Percentiles rank a stretch among this genome's conserved stretches.
phyloP scores from a whole-genome alignment of 1,284 basidiomycete genomes.

The Irpex rosettiformis region DNA sequence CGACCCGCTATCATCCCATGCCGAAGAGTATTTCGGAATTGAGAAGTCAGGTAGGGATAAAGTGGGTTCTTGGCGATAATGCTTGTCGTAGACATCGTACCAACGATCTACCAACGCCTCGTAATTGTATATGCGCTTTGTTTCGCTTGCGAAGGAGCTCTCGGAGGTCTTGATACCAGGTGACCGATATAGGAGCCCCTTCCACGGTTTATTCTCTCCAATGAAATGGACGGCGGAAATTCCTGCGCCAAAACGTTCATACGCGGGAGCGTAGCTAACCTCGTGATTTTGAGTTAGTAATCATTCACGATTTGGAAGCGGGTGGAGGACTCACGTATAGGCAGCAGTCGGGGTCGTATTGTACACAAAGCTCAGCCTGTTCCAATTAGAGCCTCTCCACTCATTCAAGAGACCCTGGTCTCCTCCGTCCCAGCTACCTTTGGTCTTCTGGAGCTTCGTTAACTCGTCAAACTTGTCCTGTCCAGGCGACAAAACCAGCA shows the following conservation, averaged over 20 bases:
- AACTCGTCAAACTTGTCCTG: slow-evolving; percentile 81
- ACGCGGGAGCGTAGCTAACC: slow-evolving; percentile 88
- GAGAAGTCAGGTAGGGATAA: slow-evolving; percentile 52
- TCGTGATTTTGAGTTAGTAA: slow-evolving; percentile 7
- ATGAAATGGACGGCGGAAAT: slow-evolving; percentile 95
- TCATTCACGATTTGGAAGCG: slow-evolving; percentile 15
- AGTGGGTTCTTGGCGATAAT: slow-evolving; percentile 62
- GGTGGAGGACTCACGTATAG: slow-evolving; percentile 73
- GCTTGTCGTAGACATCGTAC: slow-evolving; percentile 86
- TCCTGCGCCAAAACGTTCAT: slow-evolving; percentile 85
- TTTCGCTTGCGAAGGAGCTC: slow-evolving; percentile 25
- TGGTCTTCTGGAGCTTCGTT: slow-evolving; percentile 61
- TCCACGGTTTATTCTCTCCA: slow-evolving; percentile 93
- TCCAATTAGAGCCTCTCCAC: slow-evolving; percentile 86
- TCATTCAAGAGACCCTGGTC: slow-evolving; percentile 97
- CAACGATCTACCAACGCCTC: slow-evolving; percentile 81
- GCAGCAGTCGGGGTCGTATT: slow-evolving; percentile 98
- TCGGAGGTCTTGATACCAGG: slow-evolving; percentile 41
- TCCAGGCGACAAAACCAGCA: slow-evolving; percentile 84
- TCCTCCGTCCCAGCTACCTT: slow-evolving; percentile 94
- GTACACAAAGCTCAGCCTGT: slow-evolving; percentile 91
- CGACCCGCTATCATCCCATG: slow-evolving; percentile 59
- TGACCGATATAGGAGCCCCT: slow-evolving; percentile 61
- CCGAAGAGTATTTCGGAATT: slow-evolving; percentile 66
- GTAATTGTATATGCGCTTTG: slow-evolving; percentile 65